Base-by-base conservation (phyloP, 306 rosid species). In the Dalbergia cochinchinensis region DNA sequence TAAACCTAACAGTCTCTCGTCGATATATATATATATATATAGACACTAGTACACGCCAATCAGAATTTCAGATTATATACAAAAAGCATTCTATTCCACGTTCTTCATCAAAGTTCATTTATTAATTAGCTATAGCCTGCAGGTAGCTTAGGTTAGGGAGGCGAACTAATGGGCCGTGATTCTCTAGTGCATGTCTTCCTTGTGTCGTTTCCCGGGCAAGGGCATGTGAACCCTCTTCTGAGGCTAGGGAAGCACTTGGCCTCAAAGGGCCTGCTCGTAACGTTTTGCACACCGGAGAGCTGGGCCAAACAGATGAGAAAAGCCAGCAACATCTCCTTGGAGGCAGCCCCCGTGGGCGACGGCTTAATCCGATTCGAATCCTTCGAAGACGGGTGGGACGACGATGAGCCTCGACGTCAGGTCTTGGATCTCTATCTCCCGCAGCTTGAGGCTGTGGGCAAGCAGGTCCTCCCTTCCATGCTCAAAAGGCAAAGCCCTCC, bases 171-270 rank as follows among this genome's bases (percentile, higher is more conserved):
- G 83, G 71, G 39, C 0, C 34, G 60, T 5, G 69, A 73, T 3
- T 20, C 77, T 22, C 83, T 57, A 0, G 57, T 82, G 11, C 93
- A 89, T 70, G 85, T 87, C 7, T 82, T 89, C 33, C 81, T 91
- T 0, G 91, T 89, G 3, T 89, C 89, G 16, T 91, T 74, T 58
- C 93, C 91, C 0, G 88, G 48, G 13, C 91, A 89, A 80, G 96
- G 96, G 5, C 91, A 84, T 60, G 74, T 91, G 18, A 89, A 91
- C 80, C 96, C 96, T 26, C 78, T 87, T 79, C 93, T 91, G 16
- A 72, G 93, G 44, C 68, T 91, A 0, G 93, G 84, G 4, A 89
- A 89, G 31, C 79, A 57, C 26, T 54, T 89, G 5, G 90, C 90
- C 14, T 42, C 86, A 6, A 64, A 78, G 65, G 92, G 92, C 12